These are phyloP conservation scores for Stephanodiscus triporus DNA, from an alignment of 108 stramenopile genomes.

Conservation along the genomic window DNA sequence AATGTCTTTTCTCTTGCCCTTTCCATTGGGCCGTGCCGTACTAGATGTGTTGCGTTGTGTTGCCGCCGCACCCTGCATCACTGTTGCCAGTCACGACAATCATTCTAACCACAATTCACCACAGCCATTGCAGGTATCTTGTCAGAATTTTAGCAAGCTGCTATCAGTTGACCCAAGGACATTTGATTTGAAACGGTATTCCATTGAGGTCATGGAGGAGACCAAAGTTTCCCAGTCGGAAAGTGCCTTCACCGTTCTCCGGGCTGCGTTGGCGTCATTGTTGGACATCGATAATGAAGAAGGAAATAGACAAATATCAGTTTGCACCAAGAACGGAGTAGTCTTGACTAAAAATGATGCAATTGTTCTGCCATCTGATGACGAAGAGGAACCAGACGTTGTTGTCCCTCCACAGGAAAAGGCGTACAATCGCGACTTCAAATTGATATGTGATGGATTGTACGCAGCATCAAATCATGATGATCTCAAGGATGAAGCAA, in stretches of 20 bases:
- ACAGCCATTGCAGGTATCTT: neutral
- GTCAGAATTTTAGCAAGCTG: neutral
- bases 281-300: slow-evolving; percentile 37
- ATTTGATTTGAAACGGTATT: slow-evolving; percentile 58
- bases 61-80: slow-evolving; percentile 27
- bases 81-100: slow-evolving; percentile 7
- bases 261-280: slow-evolving; percentile 52
- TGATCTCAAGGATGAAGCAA: slow-evolving; percentile 40
- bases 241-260: slow-evolving; percentile 64
- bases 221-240: slow-evolving; percentile 53
- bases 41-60: slow-evolving; percentile 34
- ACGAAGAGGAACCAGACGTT: neutral
- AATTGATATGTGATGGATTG: slow-evolving; percentile 58
- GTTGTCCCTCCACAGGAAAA: slow-evolving; percentile 14
- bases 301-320: slow-evolving; percentile 5
- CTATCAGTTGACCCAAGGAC: slow-evolving; percentile 34
- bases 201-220: slow-evolving; percentile 49
- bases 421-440: slow-evolving; percentile 32
- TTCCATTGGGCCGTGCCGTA: slow-evolving; percentile 48
- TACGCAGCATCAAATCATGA: slow-evolving; percentile 34
- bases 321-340: neutral
- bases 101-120: neutral
- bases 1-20: slow-evolving; percentile 37
- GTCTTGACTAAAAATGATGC: neutral
- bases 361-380: neutral